Conservation (phyloP, 208 protist species). For the Acanthamoeba rhysodes region DNA sequence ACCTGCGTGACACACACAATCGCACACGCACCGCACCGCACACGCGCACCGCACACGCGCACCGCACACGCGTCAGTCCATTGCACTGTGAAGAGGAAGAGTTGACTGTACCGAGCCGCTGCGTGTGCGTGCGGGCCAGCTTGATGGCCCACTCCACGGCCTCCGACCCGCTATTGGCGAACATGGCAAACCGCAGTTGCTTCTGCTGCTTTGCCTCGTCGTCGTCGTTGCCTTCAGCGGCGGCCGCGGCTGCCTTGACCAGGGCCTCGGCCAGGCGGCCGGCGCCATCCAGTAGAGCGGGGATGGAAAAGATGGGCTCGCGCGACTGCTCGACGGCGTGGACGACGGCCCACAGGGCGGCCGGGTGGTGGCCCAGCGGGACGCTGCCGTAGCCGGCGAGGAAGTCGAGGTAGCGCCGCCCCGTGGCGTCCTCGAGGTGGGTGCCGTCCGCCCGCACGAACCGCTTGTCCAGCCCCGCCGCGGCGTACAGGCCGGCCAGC, state of each 20-base stretch:
- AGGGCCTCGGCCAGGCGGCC: constrained; percentile 20
- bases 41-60: background rate
- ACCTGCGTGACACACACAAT: background rate
- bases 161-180: constrained; percentile 69
- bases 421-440: constrained; percentile 3
- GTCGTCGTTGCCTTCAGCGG: background rate
- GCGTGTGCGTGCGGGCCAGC: constrained; percentile 24
- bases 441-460: constrained; percentile 12
- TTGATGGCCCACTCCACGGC: constrained; percentile 66
- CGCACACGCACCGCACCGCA: background rate
- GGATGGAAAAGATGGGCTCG: constrained; percentile 67
- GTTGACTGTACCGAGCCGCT: constrained; percentile 7
- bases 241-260: background rate
- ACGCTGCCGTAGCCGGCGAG: constrained; percentile 47
- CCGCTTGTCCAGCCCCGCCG: constrained; percentile 38
- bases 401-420: constrained; percentile 54
- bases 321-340: background rate
- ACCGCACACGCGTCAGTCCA: no score
- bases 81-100: no score
- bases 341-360: constrained; percentile 26
- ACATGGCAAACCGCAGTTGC: constrained; percentile 21
- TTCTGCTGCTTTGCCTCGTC: background rate
- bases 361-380: constrained; percentile 54
- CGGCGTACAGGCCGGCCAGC: background rate
- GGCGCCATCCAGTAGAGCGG: constrained; percentile 40